Evolutionary conservation across 2,329 filamentous ascomycete genomes (phyloP), one percentile per base, ranked within the genome.

Genomic region (Beauveria caledonica): DNA sequence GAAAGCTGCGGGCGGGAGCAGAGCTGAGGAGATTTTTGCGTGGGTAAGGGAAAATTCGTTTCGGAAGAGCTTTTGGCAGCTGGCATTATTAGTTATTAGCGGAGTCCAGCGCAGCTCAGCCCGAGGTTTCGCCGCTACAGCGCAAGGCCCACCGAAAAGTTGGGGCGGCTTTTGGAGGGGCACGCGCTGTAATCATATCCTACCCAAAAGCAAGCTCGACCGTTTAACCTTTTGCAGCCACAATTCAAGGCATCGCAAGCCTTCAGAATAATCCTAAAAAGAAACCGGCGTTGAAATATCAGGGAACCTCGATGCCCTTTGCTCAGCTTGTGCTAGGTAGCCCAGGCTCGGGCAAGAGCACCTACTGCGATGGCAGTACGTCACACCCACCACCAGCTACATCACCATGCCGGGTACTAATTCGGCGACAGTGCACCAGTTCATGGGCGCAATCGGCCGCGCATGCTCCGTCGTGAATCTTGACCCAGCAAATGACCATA

Each of bases 381-480:
- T 69, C 36, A 6, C 17, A 25, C 8, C 11, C 33, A 39, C 54
- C 36, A 39, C 52, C 6, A 49, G 36, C 15, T 17, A 8, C 27
- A 36, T 46, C 52, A 45, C 10, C 11, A n/a, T 36, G 33, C 1
- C 13, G 13, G 39, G 17, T 21, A 27, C 51, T 55, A 13, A 49
- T 48, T 25, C 19, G 61, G 66, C 27, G 10, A 51, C 62, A 87
- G 85, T 99, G 89, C 90, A 97, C 71, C 94, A 99, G 77, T 99
- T 99, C 77, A 88, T 97, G 81, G 88, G 88, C 65, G 93, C 94
- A 64, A 96, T 99, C 71, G 92, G 92, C 63, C 88, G 94, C 60
- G 92, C 95, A 74, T 96, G 91, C 78, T 95, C 91, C 17, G 86
- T 97, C 42, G 90, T 97, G 62, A 99, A 99, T 72, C 87, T 99